Evolutionary conservation across 345 rosid species (phyloP), one percentile per base, ranked within the genome.

Genomic region (Barbarea vulgaris): DNA sequence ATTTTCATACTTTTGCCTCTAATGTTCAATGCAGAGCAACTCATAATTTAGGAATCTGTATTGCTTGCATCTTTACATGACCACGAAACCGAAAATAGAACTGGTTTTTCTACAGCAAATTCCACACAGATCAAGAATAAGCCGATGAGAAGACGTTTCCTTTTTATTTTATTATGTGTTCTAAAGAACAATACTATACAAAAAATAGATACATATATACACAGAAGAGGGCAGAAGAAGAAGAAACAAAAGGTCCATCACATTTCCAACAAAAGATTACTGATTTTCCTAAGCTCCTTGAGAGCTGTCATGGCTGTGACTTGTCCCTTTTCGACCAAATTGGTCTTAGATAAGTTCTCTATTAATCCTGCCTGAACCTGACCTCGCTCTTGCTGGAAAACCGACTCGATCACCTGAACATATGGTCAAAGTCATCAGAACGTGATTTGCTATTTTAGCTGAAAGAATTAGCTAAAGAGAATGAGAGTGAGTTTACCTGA

Each of bases 241-340:
- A 52, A 58, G 57, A 41, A 58, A 56, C 73, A 56, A 66, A 41
- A 52, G 48, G 22, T 52, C 37, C 34, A 34, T 95, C 88, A 92
- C 98, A 89, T 92, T 79, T 95, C 94, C n/a, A 90, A 86, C 64
- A 95, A 85, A 50, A 90, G 82, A 80, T 88, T 90, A 91, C 99
- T 95, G 67, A 95, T 92, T 79, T 89, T 90, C 70, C 97, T 83
- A 54, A 95, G 97, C 89, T 92, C 99, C 50, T 84, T 89, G 39
- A 95, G 88, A 59, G 99, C 99, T 65, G 94, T 74, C 79, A 90
- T 64, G 27, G 97, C 97, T 3, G 96, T 95, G 48, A 76, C 89
- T 79, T 92, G 99, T 37, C 97, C 91, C 81, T 88, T 92, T 48
- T 87, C 99, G 24, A 90, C 96, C n/a, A 91, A n/a, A 69, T 73